phyloP scores from a whole-genome alignment of 768 basidiomycete genomes.

The Lactifluus hygrophoroides region DNA sequence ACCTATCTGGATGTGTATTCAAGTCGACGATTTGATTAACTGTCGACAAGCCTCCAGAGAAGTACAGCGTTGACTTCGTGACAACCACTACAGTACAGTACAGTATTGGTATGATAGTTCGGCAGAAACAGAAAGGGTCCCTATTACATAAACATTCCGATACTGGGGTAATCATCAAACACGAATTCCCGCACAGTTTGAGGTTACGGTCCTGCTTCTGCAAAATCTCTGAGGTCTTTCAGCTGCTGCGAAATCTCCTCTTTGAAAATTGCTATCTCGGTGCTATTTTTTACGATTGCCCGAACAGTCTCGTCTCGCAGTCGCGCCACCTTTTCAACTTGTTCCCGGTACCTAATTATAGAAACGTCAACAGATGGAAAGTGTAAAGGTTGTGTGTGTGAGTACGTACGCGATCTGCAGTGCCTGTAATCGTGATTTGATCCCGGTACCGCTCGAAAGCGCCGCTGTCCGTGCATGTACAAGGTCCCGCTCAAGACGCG shows the following conservation, averaged over 20 bases:
- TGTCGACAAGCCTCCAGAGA: too few species aligned
- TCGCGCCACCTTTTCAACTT: conserved; percentile 64
- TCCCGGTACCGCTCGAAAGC: conserved; percentile 72
- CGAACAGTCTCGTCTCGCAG: conserved; percentile 74
- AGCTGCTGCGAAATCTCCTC: conserved; percentile 67
- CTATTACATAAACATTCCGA: too few species aligned
- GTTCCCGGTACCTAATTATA: conserved; percentile 59
- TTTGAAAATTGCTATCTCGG: conserved; percentile 77
- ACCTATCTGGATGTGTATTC: too few species aligned
- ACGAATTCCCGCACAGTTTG: too few species aligned
- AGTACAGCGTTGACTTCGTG: too few species aligned
- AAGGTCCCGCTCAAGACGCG: conserved; percentile 60
- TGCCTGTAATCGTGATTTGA: conserved; percentile 68
- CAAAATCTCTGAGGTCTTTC: conserved; percentile 57
- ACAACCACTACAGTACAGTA: too few species aligned
- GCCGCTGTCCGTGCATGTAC: conserved; percentile 69
- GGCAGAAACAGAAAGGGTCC: too few species aligned
- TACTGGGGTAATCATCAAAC: background rate
- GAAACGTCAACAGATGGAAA: conserved; percentile 4
- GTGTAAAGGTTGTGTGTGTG: background rate
- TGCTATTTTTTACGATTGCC: conserved; percentile 76
- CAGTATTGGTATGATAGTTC: too few species aligned
- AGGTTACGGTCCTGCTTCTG: conserved; percentile 41
- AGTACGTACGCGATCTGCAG: conserved; percentile 63
- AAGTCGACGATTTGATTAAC: too few species aligned